phyloP scores from a whole-genome alignment of 1,284 basidiomycete species.

The Inonotus obliquus region DNA sequence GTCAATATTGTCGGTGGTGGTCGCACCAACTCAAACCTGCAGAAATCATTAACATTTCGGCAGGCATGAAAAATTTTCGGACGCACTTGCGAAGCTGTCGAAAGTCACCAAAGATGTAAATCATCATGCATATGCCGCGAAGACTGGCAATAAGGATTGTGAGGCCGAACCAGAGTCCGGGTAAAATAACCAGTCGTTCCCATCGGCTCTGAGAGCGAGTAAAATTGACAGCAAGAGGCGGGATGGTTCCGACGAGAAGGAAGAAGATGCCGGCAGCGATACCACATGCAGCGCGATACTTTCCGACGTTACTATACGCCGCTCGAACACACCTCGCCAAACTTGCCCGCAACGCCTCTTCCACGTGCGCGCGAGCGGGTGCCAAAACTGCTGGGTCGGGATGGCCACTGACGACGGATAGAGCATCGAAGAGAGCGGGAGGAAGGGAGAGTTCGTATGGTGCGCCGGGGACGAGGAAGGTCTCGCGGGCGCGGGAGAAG shows the following conservation, averaged over 20 bases:
- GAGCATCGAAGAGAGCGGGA: slow-evolving; percentile 58
- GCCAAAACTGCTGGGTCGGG: slow-evolving; percentile 62
- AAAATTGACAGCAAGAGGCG: slow-evolving; percentile 51
- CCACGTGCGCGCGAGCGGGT: slow-evolving; percentile 51
- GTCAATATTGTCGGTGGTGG: slow-evolving; percentile 30
- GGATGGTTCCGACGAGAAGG: slow-evolving; percentile 39
- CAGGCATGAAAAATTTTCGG: neutral
- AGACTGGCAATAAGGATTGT: slow-evolving; percentile 57
- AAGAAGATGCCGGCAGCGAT: slow-evolving; percentile 52
- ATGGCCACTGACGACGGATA: slow-evolving; percentile 34
- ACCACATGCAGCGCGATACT: slow-evolving; percentile 62
- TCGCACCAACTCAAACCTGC: slow-evolving; percentile 58
- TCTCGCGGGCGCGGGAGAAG: slow-evolving; percentile 70
- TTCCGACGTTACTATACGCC: slow-evolving; percentile 74
- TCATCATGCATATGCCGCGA: slow-evolving; percentile 62
- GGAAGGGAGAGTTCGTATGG: slow-evolving; percentile 68
- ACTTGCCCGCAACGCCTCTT: slow-evolving; percentile 55
- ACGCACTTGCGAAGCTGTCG: slow-evolving; percentile 58
- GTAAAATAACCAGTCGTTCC: slow-evolving; percentile 55
- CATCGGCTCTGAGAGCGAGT: slow-evolving; percentile 41
- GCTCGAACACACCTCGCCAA: slow-evolving; percentile 64
- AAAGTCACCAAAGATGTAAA: slow-evolving; percentile 78
- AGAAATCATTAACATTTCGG: neutral
- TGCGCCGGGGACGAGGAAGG: slow-evolving; percentile 65
- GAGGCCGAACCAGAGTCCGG: slow-evolving; percentile 66